phyloP scores from a whole-genome alignment of 2,329 filamentous ascomycete genomes.

The Neophaeococcomyces mojaviensis region DNA sequence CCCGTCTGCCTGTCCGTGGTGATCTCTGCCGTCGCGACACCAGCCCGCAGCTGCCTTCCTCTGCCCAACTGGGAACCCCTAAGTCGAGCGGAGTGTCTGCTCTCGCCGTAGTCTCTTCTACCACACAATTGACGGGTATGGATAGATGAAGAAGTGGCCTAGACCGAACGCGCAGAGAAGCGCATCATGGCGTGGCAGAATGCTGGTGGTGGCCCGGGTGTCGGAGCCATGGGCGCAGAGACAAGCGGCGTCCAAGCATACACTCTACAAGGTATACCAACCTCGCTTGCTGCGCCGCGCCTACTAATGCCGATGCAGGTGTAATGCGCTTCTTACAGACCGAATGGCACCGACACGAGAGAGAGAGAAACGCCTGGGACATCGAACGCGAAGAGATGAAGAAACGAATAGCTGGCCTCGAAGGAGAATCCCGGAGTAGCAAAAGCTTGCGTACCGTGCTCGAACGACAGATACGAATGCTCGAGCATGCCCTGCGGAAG shows the following conservation, averaged over 20 bases:
- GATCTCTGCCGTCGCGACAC: too few relatives aligned
- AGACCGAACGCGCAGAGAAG: constrained; percentile 14
- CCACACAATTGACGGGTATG: constrained; percentile 11
- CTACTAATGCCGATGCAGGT: constrained; percentile 45
- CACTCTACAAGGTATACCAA: constrained; percentile 21
- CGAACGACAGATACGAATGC: constrained; percentile 80
- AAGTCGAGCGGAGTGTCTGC: too few relatives aligned
- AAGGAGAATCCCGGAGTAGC: constrained; percentile 78
- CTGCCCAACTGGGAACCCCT: too few relatives aligned
- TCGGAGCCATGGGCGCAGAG: constrained; percentile 15
- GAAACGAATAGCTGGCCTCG: constrained; percentile 86
- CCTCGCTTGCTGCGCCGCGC: background rate
- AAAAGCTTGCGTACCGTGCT: constrained; percentile 84
- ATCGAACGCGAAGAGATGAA: constrained; percentile 99
- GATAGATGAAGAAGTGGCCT: constrained; percentile 19
- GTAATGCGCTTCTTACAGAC: constrained; percentile 99
- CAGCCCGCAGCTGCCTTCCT: too few relatives aligned
- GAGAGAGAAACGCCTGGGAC: constrained; percentile 96
- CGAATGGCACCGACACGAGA: constrained; percentile 97
- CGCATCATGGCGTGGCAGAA: constrained; percentile 25
- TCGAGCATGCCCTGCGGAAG: constrained; percentile 80
- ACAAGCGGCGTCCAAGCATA: constrained; percentile 23
- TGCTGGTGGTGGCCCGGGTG: constrained; percentile 15
- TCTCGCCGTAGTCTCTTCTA: too few relatives aligned
- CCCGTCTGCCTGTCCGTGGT: too few relatives aligned